A percentile compares a stretch with the other conserved stretches of the same genome.
Conservation (phyloP, 495 filamentous ascomycete species). For the Penicillium tannophilum region DNA sequence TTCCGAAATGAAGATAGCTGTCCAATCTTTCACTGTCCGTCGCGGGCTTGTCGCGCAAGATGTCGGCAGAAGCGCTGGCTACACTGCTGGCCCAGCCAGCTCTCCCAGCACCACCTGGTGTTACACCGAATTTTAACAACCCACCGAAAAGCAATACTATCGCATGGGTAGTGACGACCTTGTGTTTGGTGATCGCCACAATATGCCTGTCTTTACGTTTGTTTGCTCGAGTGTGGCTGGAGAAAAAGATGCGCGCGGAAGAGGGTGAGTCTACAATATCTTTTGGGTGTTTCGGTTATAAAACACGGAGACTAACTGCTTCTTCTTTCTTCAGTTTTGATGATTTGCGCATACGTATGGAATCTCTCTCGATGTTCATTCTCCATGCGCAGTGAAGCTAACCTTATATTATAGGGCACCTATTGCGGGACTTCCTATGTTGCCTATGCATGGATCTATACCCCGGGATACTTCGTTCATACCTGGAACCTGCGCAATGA, state of each 20-base stretch:
- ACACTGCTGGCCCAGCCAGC: conserved; percentile 19
- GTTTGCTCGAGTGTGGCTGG: conserved; percentile 20
- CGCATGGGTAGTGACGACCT: conserved; percentile 26
- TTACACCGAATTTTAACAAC: conserved; percentile 31
- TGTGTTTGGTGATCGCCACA: conserved; percentile 22
- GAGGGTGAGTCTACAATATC: conserved; percentile 17
- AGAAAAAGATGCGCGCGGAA: conserved; percentile 18
- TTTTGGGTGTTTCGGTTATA: neutral
- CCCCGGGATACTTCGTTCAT: conserved; percentile 27
- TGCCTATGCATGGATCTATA: conserved; percentile 20
- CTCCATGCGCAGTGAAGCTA: neutral
- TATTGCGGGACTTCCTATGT: conserved; percentile 29
- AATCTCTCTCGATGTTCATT: neutral
- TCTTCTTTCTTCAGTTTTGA: conserved; percentile 5
- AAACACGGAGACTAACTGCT: neutral
- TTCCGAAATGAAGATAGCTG: neutral
- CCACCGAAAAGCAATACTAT: conserved; percentile 32
- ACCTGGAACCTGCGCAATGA: conserved; percentile 24
- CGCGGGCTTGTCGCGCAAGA: neutral
- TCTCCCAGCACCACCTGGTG: conserved; percentile 20
- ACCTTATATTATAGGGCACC: conserved; percentile 15
- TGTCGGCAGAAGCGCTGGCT: conserved; percentile 16
- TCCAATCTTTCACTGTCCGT: neutral
- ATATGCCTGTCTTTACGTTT: conserved; percentile 19
- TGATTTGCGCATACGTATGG: conserved; percentile 24